Evolutionary conservation across 75 land plant genomes (phyloP), one percentile per base, ranked within the genome.

Genomic region (Chamaecyparis obtusa): DNA sequence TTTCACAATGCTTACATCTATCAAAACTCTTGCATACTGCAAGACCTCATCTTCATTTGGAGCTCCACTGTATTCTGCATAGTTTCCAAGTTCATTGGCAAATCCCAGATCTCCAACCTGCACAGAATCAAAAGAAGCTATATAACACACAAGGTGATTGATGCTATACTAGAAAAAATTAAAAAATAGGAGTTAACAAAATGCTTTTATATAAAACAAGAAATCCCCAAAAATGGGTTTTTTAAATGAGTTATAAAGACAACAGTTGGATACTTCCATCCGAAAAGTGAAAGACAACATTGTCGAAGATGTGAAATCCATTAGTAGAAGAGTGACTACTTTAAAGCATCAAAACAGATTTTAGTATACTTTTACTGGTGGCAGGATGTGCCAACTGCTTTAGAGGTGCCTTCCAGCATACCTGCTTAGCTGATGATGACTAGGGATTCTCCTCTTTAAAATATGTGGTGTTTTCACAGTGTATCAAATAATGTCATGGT

Each of bases 1-100:
- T 11, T 69, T 57, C 30, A 33, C 39, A 16, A 10, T 35, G 35
- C 87, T 82, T 90, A 92, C 93, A 87, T 92, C 93, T 56, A 92
- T 90, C 56, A 92, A 81, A 86, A 92, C 92, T 67, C 93, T 91
- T 16, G 93, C 93, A 91, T 90, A 92, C 13, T 92, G 93, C 51
- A 92, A 83, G 41, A 93, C 92, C 60, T 92, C 93, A 33, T 92
- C 93, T 76, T 92, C 93, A 44, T 90, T 92, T 27, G 93, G 93
- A 64, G 92, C 93, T 27, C 93, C 92, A 91, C 92, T 92, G 84
- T 92, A 92, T 76, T 92, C 93, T 3, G 93, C 93, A 88, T 92
- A 92, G 92, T 92, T 92, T 43, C 93, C 93, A 17, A 92, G 93
- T 51, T 92, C 93, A 84, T 83, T 41, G 16, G 93, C 90, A 83